phyloP scores from a whole-genome alignment of 345 rosid species.

The Cochlearia excelsa region DNA sequence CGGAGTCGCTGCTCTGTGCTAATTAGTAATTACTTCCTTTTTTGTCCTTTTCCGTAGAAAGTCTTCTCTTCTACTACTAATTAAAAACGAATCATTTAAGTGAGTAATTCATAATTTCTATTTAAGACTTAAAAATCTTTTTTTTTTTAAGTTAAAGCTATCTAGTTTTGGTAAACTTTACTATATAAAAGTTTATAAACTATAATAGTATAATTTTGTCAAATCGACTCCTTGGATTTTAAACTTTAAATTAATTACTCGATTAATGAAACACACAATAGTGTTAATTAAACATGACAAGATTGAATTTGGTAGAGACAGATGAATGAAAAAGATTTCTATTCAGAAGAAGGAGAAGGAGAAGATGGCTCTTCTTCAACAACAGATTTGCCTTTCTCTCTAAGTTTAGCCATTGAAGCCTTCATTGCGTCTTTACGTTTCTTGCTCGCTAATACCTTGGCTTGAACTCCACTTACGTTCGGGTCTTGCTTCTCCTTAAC shows the following conservation, averaged over 20 bases:
- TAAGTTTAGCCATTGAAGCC: constrained; percentile 48
- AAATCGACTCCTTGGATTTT: too few species aligned
- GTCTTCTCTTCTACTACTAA: too few species aligned
- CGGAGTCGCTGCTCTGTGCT: constrained; percentile 6
- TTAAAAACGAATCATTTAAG: too few species aligned
- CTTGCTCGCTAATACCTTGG: constrained; percentile 83
- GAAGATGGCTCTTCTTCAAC: constrained; percentile 27
- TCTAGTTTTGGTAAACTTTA: too few species aligned
- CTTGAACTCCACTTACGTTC: constrained; percentile 68
- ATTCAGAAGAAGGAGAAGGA: constrained; percentile 25
- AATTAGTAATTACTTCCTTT: too few species aligned
- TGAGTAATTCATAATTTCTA: too few species aligned
- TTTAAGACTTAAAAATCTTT: too few species aligned
- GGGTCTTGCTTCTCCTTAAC: constrained; percentile 68
- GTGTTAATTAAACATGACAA: constrained; percentile 20
- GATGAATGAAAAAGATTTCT: constrained; percentile 17
- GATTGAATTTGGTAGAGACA: constrained; percentile 14
- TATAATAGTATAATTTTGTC: too few species aligned
- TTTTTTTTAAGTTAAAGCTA: too few species aligned
- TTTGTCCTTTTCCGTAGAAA: too few species aligned
- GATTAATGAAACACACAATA: neutral
- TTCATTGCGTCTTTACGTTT: constrained; percentile 60
- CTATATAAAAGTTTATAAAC: too few species aligned
- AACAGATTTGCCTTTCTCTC: constrained; percentile 60
- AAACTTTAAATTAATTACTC: too few species aligned